These are phyloP conservation scores for Cryptococcus sp. DNA, from an alignment of 1,284 basidiomycete species.

Conservation along the genomic window DNA sequence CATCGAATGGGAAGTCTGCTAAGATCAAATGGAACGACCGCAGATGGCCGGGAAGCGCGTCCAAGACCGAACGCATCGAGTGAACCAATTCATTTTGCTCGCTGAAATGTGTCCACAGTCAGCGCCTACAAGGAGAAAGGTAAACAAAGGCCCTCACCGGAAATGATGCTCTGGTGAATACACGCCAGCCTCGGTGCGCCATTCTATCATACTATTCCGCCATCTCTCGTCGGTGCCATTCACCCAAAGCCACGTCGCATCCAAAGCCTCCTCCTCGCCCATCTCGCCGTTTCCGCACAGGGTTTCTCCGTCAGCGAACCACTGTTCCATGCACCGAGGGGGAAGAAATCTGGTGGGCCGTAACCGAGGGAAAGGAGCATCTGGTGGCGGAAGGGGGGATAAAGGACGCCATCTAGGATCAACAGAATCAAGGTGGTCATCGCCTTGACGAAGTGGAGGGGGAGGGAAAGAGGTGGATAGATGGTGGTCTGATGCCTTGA, in stretches of 20 bases:
- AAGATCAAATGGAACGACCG: slow-evolving; percentile 45
- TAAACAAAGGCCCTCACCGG: slow-evolving; percentile 26
- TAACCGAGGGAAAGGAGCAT: slow-evolving; percentile 41
- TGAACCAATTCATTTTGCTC: slow-evolving; percentile 49
- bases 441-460: slow-evolving; percentile 29
- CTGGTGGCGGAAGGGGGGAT: slow-evolving; percentile 29
- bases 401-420: slow-evolving; percentile 39
- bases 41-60: slow-evolving; percentile 37
- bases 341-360: slow-evolving; percentile 42
- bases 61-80: slow-evolving; percentile 48
- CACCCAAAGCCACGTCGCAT: slow-evolving; percentile 50
- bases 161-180: slow-evolving; percentile 47
- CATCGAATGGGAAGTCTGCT: slow-evolving; percentile 41
- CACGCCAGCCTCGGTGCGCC: slow-evolving; percentile 25
- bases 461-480: slow-evolving; percentile 29
- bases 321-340: slow-evolving; percentile 40
- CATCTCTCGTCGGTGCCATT: slow-evolving; percentile 48
- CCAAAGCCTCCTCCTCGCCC: slow-evolving; percentile 44
- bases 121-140: neutral
- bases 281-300: slow-evolving; percentile 35
- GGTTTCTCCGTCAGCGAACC: slow-evolving; percentile 46
- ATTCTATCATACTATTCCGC: slow-evolving; percentile 33
- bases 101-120: slow-evolving; percentile 18
- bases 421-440: slow-evolving; percentile 35
- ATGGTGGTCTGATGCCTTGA: slow-evolving; percentile 15